Conservation (phyloP, 495 filamentous ascomycete genomes). For the Hypoxylon perforatum region DNA sequence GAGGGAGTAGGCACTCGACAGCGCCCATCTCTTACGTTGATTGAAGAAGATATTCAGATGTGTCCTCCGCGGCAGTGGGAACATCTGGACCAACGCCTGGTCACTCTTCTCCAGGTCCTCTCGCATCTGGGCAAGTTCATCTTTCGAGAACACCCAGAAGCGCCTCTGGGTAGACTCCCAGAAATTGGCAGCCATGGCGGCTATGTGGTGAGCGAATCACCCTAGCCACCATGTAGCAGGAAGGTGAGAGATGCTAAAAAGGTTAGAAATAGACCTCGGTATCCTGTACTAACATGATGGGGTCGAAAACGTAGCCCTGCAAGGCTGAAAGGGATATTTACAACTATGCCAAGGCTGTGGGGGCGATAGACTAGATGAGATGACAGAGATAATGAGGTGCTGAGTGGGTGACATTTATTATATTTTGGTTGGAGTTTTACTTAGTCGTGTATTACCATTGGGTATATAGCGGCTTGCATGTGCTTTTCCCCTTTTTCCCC, state of each 20-base stretch:
- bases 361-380: neutral
- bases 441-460: neutral
- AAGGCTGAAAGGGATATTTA: constrained; percentile 31
- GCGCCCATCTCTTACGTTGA: constrained; percentile 68
- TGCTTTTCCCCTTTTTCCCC: too few relatives aligned
- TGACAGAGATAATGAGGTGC: neutral
- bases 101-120: constrained; percentile 78
- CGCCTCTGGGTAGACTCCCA: constrained; percentile 93
- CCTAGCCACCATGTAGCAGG: constrained; percentile 1
- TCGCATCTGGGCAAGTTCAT: constrained; percentile 77
- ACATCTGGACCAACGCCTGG: constrained; percentile 74
- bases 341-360: constrained; percentile 31
- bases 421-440: constrained; percentile 5
- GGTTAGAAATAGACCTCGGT: neutral
- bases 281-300: constrained; percentile 9
- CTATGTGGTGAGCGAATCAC: constrained; percentile 9
- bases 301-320: constrained; percentile 22
- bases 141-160: constrained; percentile 89
- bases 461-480: neutral
- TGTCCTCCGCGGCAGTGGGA: constrained; percentile 81
- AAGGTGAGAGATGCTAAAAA: neutral
- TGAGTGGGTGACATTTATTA: neutral
- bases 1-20: neutral
- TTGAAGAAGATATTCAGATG: constrained; percentile 93
- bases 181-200: constrained; percentile 90